Evolutionary conservation across 164 flowering plant species (phyloP), one percentile per base, ranked within the genome.

Genomic region (Chimonanthus salicifolius): DNA sequence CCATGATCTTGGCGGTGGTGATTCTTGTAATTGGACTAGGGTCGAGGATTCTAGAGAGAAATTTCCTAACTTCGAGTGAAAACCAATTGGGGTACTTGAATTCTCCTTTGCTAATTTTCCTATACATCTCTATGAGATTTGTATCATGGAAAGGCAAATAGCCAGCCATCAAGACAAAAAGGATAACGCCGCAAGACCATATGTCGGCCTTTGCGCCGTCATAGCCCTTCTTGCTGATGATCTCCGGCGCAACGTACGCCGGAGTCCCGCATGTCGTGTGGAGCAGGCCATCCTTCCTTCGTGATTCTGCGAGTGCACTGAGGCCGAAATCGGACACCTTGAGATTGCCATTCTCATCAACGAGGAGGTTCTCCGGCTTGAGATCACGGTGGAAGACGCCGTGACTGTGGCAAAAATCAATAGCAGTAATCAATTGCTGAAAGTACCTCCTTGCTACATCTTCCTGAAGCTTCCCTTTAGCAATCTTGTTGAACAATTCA

Each of bases 211-310:
- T 82, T 15, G 78, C 71, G 5, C 82, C 84, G n/a, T 82, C 84
- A 7, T 82, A 82, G 13, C 84, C 84, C 68, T 54, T 82, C 76
- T 75, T 69, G 67, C 50, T 72, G 43, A 82, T 77, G 44, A 82
- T 72, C 71, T 82, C 82, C 0, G 84, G 82, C 47, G 84, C 80
- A 6, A 79, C 80, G 21, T 82, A 82, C 4, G 82, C 84, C 3
- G 84, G 84, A 5, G 84, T 82, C 7, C 84, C 84, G 63, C 84
- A 82, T 5, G 70, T 73, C 2, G 84, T 82, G 62, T 82, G 82
- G n/a, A 82, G 82, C 10, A 82, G 82, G 8, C 84, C 84, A 21
- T 79, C 84, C 16, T 80, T 47, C 15, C 71, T 48, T 64, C 62
- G 18, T 0, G 76, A 77, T 47, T 79, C 80, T 4, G 43, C 48